Evolutionary conservation across 306 rosid species (phyloP), one percentile per base, ranked within the genome.

Genomic region (Acacia crassicarpa): DNA sequence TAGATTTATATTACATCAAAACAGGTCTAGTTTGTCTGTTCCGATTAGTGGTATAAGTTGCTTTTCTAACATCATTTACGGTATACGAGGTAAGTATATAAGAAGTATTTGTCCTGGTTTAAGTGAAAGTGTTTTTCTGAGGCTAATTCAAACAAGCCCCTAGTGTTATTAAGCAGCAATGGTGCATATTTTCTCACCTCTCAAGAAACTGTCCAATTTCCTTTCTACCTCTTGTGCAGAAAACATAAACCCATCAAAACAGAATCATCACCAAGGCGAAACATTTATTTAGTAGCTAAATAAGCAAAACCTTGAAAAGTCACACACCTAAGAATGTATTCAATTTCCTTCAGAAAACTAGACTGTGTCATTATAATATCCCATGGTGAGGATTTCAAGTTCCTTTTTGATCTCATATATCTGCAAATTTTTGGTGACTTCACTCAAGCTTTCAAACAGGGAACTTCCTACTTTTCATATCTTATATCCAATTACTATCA

Each of bases 31-130:
- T 27, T 27, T 27, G 27, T 59, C 4, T 14, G 14, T 48, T 48
- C 5, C 5, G 0, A 33, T 33, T 33, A 33, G 38, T 0, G 8
- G 8, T 1, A 5, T 38, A 38, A 38, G 40, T 38, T 38, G 1
- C 8, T 38, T 38, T 38, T 38, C 1, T 38, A 38, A 38, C 8
- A 0, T 38, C 1, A 38, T 38, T 35, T 35, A 33, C 5, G 38
- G 5, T 33, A 33, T 33, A 33, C 5, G 0, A 5, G 0, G 7
- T 35, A 35, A 35, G 4, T 35, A 35, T 35, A 7, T 0, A 5
- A 0, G 1, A 35, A 0, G 0, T 5, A 0, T 35, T 35, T 5
- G 7, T 35, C 4, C 4, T 35, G 1, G 4, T 5, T 3, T 35
- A 4, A 35, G 7, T 35, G 40, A 35, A 35, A 0, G 1, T 38